Conservation (phyloP, 768 basidiomycete species). For the Calocybe gangraenosa region DNA sequence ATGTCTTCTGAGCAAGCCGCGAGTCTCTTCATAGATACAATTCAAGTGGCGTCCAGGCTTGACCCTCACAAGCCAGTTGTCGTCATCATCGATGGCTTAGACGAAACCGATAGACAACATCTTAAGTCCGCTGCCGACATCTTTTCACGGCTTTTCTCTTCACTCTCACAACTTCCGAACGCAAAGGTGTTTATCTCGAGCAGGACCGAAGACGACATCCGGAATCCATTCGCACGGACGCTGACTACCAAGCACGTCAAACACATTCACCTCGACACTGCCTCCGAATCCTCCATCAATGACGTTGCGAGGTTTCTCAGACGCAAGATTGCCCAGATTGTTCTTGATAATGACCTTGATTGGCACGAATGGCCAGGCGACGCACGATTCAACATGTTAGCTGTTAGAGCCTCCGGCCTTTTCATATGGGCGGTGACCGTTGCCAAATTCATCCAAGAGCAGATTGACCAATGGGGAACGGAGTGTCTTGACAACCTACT, state of each 20-base stretch:
- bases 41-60: slow-evolving; percentile 5
- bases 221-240: slow-evolving; percentile 1
- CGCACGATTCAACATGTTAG: slow-evolving; percentile 5
- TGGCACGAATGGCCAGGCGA: slow-evolving; percentile 12
- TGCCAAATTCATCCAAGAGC: slow-evolving; percentile 5
- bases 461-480: slow-evolving; percentile 5
- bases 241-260: slow-evolving; percentile 5
- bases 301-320: slow-evolving; percentile 11
- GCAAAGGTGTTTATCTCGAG: slow-evolving; percentile 15
- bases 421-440: slow-evolving; percentile 14
- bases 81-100: slow-evolving; percentile 17
- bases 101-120: slow-evolving; percentile 13
- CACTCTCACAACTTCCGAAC: slow-evolving; percentile 2
- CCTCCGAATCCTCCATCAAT: slow-evolving; percentile 1
- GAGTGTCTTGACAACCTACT: slow-evolving; percentile 10
- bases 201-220: slow-evolving; percentile 12
- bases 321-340: slow-evolving; percentile 2
- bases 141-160: slow-evolving; percentile 10
- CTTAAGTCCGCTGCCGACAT: slow-evolving; percentile 8
- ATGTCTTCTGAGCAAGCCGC: slow-evolving; percentile 12
- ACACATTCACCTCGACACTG: slow-evolving; percentile 12
- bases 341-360: slow-evolving; percentile 7
- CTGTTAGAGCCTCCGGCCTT: slow-evolving; percentile 9
- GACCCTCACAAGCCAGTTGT: slow-evolving; percentile 10
- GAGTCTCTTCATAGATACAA: slow-evolving; percentile 11